These are phyloP conservation scores for Crataegus laevigata DNA, from an alignment of 306 rosid species.

Conservation along the genomic window DNA sequence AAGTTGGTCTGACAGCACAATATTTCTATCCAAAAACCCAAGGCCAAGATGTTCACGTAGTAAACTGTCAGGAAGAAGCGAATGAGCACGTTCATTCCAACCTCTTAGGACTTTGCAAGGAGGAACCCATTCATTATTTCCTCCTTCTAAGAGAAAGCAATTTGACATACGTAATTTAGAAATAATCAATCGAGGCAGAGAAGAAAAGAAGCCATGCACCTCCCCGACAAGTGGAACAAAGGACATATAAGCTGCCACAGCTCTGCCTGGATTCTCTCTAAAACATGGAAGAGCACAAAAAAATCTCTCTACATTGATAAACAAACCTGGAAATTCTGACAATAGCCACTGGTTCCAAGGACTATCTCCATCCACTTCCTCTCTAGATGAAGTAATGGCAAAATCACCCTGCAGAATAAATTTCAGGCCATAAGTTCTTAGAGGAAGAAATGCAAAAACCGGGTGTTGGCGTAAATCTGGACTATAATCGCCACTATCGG, in stretches of 20 bases:
- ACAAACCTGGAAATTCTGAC: conserved; percentile 81
- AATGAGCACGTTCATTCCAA: conserved; percentile 69
- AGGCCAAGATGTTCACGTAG: conserved; percentile 76
- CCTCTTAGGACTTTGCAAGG: conserved; percentile 90
- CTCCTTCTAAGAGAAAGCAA: conserved; percentile 76
- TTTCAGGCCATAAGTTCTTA: conserved; percentile 81
- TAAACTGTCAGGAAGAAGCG: conserved; percentile 55
- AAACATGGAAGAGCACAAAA: conserved; percentile 78
- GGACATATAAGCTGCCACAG: conserved; percentile 80
- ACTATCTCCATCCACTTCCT: conserved; percentile 95
- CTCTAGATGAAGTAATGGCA: conserved; percentile 93
- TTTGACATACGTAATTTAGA: conserved; percentile 61
- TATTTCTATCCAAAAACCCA: conserved; percentile 61
- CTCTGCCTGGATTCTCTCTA: conserved; percentile 66
- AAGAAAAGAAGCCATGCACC: conserved; percentile 87
- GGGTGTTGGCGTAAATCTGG: conserved; percentile 71
- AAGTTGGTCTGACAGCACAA: conserved; percentile 52
- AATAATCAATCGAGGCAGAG: conserved; percentile 75
- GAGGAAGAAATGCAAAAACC: conserved; percentile 92
- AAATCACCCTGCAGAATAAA: conserved; percentile 95
- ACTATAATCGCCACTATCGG: conserved; percentile 38
- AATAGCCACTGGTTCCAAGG: conserved; percentile 95
- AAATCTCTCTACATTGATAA: conserved; percentile 62
- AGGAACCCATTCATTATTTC: conserved; percentile 57
- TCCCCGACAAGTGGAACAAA: conserved; percentile 90